Percentiles rank a stretch among this genome's conserved stretches.
These are phyloP conservation scores for Bryoerythrophyllum caledonicum DNA, from an alignment of 225 moss, liverwort and hornwort genomes.

Conservation along the genomic window DNA sequence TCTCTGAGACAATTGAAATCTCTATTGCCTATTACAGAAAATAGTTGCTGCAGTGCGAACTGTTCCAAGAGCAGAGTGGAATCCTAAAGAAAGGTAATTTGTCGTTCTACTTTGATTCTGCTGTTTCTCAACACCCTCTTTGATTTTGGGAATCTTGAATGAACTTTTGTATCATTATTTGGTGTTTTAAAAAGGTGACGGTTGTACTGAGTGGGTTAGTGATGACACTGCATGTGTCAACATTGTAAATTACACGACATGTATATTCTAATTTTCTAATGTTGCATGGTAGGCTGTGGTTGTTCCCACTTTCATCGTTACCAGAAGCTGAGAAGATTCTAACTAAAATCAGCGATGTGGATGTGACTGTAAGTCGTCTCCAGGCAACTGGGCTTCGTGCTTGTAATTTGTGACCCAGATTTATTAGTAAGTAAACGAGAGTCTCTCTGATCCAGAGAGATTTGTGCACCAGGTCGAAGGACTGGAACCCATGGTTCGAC, in stretches of 20 bases:
- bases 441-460: slow-evolving; percentile 16
- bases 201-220: not conserved
- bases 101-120: not conserved
- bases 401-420: slow-evolving; percentile 6
- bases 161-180: slow-evolving; percentile 8
- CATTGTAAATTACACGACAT: not conserved
- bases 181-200: slow-evolving; percentile 6
- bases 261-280: slow-evolving; percentile 16
- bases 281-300: slow-evolving; percentile 71
- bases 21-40: slow-evolving; percentile 52
- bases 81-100: slow-evolving; percentile 69
- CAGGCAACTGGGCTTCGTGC: slow-evolving; percentile 15
- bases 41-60: slow-evolving; percentile 65
- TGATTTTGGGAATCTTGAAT: slow-evolving; percentile 3
- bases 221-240: not conserved
- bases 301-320: slow-evolving; percentile 81
- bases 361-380: slow-evolving; percentile 58
- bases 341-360: slow-evolving; percentile 48
- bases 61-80: slow-evolving; percentile 78
- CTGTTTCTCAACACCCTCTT: slow-evolving; percentile 12
- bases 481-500: slow-evolving; percentile 77
- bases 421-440: slow-evolving; percentile 3
- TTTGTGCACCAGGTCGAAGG: slow-evolving; percentile 67
- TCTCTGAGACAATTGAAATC: slow-evolving; percentile 12
- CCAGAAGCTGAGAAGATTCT: slow-evolving; percentile 69